phyloP scores from a whole-genome alignment of 345 rosid genomes.

The Acer saccharum region DNA sequence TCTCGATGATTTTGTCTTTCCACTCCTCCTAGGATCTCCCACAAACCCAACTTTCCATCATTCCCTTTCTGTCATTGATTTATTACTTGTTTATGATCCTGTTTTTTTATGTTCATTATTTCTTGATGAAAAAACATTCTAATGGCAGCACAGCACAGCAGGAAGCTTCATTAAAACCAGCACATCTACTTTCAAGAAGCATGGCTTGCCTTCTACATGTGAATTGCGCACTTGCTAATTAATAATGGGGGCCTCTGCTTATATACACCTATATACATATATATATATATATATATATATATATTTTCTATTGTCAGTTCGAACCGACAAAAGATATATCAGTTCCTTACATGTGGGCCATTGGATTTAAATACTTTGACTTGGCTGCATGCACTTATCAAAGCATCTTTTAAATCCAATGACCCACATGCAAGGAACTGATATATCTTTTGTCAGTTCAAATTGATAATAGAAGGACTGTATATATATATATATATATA shows the following conservation, averaged over 20 bases:
- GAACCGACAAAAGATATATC: too few species aligned
- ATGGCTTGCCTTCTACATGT: conserved; percentile 7
- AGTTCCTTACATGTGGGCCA: too few species aligned
- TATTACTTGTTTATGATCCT: neutral
- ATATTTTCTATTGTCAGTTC: too few species aligned
- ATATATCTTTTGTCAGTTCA: too few species aligned
- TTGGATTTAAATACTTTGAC: too few species aligned
- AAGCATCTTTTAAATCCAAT: too few species aligned
- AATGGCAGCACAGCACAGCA: conserved; percentile 1
- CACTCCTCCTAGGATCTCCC: conserved; percentile 38
- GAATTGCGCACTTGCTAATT: neutral
- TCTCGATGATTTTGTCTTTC: conserved; percentile 37
- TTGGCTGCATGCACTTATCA: too few species aligned
- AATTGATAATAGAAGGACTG: too few species aligned
- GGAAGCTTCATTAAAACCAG: conserved; percentile 25
- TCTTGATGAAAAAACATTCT: conserved; percentile 10
- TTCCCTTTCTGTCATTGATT: conserved; percentile 30
- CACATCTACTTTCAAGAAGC: conserved; percentile 15
- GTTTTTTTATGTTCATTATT: neutral
- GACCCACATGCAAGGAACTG: too few species aligned
- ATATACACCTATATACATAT: too few species aligned
- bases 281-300: too few species aligned
- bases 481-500: too few species aligned
- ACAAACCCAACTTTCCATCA: conserved; percentile 24
- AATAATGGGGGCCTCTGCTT: neutral